Base-by-base conservation (phyloP, 208 protist species). In the Endotrypanum monterogeii region DNA sequence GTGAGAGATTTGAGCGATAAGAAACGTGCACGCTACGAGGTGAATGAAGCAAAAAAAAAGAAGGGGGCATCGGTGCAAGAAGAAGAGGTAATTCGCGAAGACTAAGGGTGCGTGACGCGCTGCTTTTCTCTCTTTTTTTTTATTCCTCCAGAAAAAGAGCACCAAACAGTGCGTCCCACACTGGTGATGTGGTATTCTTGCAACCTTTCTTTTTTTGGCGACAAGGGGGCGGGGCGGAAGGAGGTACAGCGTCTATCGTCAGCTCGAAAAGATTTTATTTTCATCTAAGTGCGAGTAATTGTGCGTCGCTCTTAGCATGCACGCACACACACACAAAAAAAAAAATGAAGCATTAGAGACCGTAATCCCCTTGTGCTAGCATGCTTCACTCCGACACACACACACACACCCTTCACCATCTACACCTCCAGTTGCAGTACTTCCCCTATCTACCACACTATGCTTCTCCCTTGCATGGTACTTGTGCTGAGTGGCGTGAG, bases 31-130 rank as follows among this genome's bases (percentile, higher is more conserved):
- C 83, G 93, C 5, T 94, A 88, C 67, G 89, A 95, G 32, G 73
- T 80, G 62, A 97, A 97, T 57, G 86, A 85, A 77, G 76, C 82
- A 14, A 93, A 95, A 77, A 96, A 94, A 70, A 67, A 52, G 0
- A 74, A 74, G 0, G 84, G 80, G 0, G 83, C 68, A 0, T 63
- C 71, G 32, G 23, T 11, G 14, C 60, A 65, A 16, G 39, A 63
- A 46, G 58, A n/a, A 23, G 58, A n/a, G 16, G 35, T 46, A 37
- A 20, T 30, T 1, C 3, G 58, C 20, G 58, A 63, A 35, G 58
- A 41, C 58, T 63, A 41, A 63, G 39, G 6, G 7, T 9, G 18
- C n/a, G 18, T 16, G 8, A 30, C 58, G 58, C 2, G 18, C 35
- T 35, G 35, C 25, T 9, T n/a, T n/a, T n/a, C n/a, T n/a, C 6